Conservation (phyloP, 306 rosid genomes). For the Senna tora region DNA sequence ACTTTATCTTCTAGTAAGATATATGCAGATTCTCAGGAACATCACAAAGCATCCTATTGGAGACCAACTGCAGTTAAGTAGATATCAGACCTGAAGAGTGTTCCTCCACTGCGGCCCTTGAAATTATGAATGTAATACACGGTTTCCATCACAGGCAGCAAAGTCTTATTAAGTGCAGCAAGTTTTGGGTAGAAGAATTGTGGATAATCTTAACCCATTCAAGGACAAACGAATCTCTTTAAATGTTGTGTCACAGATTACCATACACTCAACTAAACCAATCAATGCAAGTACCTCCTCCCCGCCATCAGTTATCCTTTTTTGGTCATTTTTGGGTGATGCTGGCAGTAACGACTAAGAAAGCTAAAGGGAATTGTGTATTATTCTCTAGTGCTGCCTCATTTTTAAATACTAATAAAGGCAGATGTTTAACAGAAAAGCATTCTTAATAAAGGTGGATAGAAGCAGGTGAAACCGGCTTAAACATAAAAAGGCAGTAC, state of each 20-base stretch:
- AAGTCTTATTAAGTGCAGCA: constrained; percentile 72
- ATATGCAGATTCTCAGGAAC: constrained; percentile 13
- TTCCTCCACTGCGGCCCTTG: constrained; percentile 85
- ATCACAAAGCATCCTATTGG: constrained; percentile 13
- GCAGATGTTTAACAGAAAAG: background rate
- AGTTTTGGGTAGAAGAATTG: constrained; percentile 91
- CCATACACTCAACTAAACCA: background rate
- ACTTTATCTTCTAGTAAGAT: constrained; percentile 2
- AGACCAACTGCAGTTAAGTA: constrained; percentile 26
- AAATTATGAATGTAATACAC: constrained; percentile 90
- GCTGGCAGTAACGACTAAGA: background rate
- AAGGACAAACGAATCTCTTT: constrained; percentile 44
- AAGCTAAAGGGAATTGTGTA: background rate
- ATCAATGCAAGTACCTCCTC: too few species aligned
- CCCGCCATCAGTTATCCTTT: too few species aligned
- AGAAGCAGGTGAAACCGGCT: constrained; percentile 10
- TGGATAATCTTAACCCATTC: constrained; percentile 73
- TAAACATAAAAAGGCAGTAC: constrained; percentile 3
- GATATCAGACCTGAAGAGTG: constrained; percentile 74
- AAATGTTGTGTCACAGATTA: constrained; percentile 8
- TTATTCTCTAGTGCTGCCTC: background rate
- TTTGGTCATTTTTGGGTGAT: background rate
- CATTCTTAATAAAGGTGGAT: background rate
- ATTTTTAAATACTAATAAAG: constrained; percentile 22
- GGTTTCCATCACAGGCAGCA: constrained; percentile 83